These are phyloP conservation scores for Triticum urartu DNA, from an alignment of 176 grass and related monocot genomes.

Conservation along the genomic window DNA sequence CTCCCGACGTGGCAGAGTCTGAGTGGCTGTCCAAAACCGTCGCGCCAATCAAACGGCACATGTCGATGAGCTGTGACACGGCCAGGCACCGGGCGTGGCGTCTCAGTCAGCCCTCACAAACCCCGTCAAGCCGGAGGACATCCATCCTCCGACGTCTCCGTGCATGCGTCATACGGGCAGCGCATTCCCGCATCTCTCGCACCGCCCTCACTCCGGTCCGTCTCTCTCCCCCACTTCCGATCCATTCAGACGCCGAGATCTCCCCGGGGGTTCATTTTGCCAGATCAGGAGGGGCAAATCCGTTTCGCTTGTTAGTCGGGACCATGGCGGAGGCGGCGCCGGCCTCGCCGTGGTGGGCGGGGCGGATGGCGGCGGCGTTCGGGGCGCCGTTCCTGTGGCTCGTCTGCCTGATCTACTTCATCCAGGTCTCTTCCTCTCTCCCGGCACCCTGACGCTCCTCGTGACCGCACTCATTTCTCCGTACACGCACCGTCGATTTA, in stretches of 20 bases:
- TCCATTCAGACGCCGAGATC: constrained; percentile 2
- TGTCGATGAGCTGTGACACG: not conserved
- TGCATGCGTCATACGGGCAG: not conserved
- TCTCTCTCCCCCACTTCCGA: not conserved
- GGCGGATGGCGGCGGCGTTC: constrained; percentile 51
- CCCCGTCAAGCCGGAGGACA: not conserved
- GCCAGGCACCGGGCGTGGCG: not conserved
- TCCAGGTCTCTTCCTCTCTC: constrained; percentile 42
- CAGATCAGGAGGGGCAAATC: not conserved
- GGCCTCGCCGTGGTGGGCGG: constrained; percentile 31
- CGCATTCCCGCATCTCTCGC: not conserved
- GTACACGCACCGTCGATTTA: not conserved
- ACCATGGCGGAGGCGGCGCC: constrained; percentile 34
- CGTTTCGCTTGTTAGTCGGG: not conserved
- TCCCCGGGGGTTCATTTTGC: not conserved
- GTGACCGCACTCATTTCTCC: not conserved
- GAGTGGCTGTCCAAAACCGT: not conserved
- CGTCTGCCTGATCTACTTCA: constrained; percentile 74
- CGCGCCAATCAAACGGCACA: not conserved
- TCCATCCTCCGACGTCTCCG: not conserved
- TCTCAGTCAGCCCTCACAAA: not conserved
- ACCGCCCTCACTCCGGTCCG: not conserved
- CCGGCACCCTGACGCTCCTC: not conserved
- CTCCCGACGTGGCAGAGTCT: not conserved
- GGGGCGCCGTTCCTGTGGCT: constrained; percentile 68